Percentiles rank a stretch among this genome's conserved stretches.
These are phyloP conservation scores for Boletus subparvulus DNA, from an alignment of 768 basidiomycete genomes.

Conservation along the genomic window DNA sequence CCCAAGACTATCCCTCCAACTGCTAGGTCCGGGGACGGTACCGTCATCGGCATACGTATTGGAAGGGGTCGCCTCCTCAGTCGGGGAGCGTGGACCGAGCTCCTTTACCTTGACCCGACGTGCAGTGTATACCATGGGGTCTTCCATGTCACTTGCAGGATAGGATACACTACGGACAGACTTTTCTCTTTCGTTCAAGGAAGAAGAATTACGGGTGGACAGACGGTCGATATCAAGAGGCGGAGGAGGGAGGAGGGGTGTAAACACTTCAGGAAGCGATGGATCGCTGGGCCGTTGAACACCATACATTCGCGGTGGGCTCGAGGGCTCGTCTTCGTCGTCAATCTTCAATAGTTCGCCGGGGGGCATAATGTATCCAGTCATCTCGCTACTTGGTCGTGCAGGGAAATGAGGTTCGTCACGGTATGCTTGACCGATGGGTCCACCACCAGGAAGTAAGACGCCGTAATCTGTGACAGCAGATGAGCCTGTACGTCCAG, in stretches of 20 bases:
- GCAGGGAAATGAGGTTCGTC: slow-evolving; percentile 24
- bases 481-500: slow-evolving; percentile 43
- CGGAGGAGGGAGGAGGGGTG: slow-evolving; percentile 41
- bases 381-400: slow-evolving; percentile 32
- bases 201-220: slow-evolving; percentile 24
- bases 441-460: slow-evolving; percentile 32
- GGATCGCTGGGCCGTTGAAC: slow-evolving; percentile 22
- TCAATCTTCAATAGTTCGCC: slow-evolving; percentile 36
- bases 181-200: slow-evolving; percentile 34
- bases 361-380: slow-evolving; percentile 38
- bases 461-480: slow-evolving; percentile 36
- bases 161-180: slow-evolving; percentile 34
- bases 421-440: slow-evolving; percentile 34
- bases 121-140: slow-evolving; percentile 34
- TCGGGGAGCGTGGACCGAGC: slow-evolving; percentile 26
- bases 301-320: slow-evolving; percentile 31
- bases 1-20: slow-evolving; percentile 41
- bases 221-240: slow-evolving; percentile 36
- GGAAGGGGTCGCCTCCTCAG: slow-evolving; percentile 18
- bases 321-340: slow-evolving; percentile 31
- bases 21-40: slow-evolving; percentile 28
- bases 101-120: slow-evolving; percentile 42
- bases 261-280: slow-evolving; percentile 27
- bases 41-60: slow-evolving; percentile 12
- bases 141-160: slow-evolving; percentile 34